These are phyloP conservation scores for Skeletonema menzelii DNA, from an alignment of 108 stramenopile species.

Conservation along the genomic window DNA sequence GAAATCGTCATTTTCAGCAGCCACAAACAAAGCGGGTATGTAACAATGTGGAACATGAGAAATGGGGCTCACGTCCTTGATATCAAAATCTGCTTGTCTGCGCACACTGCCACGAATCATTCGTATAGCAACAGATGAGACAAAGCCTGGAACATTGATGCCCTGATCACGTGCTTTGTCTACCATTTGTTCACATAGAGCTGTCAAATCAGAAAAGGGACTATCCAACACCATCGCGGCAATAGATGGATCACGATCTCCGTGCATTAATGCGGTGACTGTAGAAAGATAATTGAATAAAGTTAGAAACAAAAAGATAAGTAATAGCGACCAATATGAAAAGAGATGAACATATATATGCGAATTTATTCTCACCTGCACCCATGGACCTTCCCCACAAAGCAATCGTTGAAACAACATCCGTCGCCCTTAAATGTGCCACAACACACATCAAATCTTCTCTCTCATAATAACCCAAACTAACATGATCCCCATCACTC, in stretches of 20 bases:
- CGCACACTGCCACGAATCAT: conserved; percentile 86
- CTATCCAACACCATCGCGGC: conserved; percentile 97
- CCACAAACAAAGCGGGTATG: conserved; percentile 95
- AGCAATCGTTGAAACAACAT: conserved; percentile 92
- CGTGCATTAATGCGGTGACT: conserved; percentile 97
- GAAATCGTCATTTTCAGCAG: conserved; percentile 94
- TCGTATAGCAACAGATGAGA: conserved; percentile 77
- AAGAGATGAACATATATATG: not conserved
- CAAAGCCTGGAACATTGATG: conserved; percentile 77
- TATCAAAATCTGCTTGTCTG: conserved; percentile 91
- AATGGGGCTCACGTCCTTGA: conserved; percentile 87
- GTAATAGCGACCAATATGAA: not conserved
- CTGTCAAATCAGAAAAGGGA: conserved; percentile 92
- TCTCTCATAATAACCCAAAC: conserved; percentile 95
- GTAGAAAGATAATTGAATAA: not conserved
- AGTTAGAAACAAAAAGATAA: not conserved
- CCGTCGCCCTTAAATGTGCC: conserved; percentile 89
- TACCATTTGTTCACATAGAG: conserved; percentile 96
- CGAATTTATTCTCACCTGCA: conserved; percentile 59
- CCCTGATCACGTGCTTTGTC: conserved; percentile 93
- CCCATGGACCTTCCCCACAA: conserved; percentile 99
- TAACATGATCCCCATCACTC: conserved; percentile 96
- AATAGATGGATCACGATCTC: conserved; percentile 95
- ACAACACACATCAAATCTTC: conserved; percentile 95
- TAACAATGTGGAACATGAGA: conserved; percentile 89